These are phyloP conservation scores for Plantago coronopus DNA, from an alignment of 305 asterid genomes.

Conservation along the genomic window DNA sequence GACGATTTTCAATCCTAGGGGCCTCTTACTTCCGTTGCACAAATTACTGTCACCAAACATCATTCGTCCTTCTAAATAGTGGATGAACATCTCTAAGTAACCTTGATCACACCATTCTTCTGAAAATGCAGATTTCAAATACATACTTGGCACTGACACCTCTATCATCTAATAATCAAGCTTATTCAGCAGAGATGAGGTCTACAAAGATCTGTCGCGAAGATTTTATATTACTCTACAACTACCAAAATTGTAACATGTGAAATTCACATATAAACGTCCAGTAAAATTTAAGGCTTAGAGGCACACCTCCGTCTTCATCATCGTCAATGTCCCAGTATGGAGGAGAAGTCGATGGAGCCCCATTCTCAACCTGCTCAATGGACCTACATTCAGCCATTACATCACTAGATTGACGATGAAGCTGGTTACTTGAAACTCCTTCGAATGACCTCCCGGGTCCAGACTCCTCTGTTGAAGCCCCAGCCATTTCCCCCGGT, in stretches of 20 bases:
- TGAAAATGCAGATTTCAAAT: neutral
- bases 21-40: neutral
- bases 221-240: neutral
- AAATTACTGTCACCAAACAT: neutral
- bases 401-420: slow-evolving; percentile 61
- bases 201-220: neutral
- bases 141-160: neutral
- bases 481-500: slow-evolving; percentile 64
- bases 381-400: slow-evolving; percentile 78
- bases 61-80: neutral
- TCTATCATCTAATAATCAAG: neutral
- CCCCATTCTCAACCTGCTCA: slow-evolving; percentile 78
- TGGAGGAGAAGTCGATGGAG: slow-evolving; percentile 77
- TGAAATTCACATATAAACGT: neutral
- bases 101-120: neutral
- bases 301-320: slow-evolving; percentile 49
- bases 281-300: slow-evolving; percentile 12
- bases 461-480: slow-evolving; percentile 49
- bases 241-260: slow-evolving; percentile 8
- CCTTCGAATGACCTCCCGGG: slow-evolving; percentile 55
- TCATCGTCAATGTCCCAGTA: slow-evolving; percentile 83
- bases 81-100: neutral
- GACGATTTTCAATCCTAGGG: neutral
- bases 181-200: neutral
- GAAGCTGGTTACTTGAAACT: slow-evolving; percentile 48